Evolutionary conservation across 352 stramenopile genomes (phyloP).

Genomic region (Phytophthora melonis): DNA sequence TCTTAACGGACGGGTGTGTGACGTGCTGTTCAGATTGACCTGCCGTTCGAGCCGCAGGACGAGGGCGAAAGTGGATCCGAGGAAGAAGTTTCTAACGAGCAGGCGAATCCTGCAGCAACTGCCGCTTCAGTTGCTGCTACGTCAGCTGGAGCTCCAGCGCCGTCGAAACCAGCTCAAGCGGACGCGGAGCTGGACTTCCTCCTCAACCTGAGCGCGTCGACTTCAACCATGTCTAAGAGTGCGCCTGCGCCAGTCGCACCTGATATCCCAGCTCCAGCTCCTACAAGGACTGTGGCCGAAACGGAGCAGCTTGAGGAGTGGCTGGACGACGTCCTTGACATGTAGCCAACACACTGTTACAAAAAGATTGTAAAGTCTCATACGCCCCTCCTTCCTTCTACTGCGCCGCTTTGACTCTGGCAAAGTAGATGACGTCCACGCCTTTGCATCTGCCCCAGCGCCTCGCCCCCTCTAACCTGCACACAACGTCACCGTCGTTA

Average conservation of each 20-base stretch:
- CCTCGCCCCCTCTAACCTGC: constrained; percentile 75
- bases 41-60: constrained; percentile 46
- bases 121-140: neutral
- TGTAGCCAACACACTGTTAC: constrained; percentile 14
- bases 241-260: constrained; percentile 3
- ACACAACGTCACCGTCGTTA: constrained; percentile 5
- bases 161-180: constrained; percentile 5
- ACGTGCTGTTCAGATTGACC: constrained; percentile 39
- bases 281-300: constrained; percentile 23
- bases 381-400: constrained; percentile 13
- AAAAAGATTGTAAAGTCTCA: neutral
- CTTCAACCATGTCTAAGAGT: constrained; percentile 8
- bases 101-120: neutral
- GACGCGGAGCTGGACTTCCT: constrained; percentile 55
- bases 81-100: constrained; percentile 10
- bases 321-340: constrained; percentile 72
- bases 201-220: constrained; percentile 49
- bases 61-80: constrained; percentile 17
- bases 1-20: neutral
- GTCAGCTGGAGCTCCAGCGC: neutral
- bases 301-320: constrained; percentile 71
- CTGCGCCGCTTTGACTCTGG: constrained; percentile 22
- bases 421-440: constrained; percentile 88
- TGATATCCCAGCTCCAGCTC: neutral
- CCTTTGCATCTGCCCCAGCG: constrained; percentile 79